Conservation (phyloP, 1,284 basidiomycete genomes). For the Neotropicomus parvogracilis region DNA sequence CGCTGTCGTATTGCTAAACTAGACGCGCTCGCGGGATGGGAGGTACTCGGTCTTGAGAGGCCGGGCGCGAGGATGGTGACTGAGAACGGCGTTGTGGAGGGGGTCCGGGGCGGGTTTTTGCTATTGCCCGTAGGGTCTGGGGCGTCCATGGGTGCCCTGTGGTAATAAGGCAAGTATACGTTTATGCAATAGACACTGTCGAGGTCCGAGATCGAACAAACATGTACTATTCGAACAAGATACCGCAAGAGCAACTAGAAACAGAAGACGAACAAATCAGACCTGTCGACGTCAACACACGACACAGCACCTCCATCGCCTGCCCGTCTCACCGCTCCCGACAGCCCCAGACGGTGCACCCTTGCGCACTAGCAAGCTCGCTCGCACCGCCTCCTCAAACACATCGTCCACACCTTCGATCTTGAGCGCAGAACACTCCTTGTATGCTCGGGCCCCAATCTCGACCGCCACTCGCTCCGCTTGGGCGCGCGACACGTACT, state of each 20-base stretch:
- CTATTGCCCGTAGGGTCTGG: conserved; percentile 25
- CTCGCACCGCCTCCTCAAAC: conserved; percentile 91
- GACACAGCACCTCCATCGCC: conserved; percentile 56
- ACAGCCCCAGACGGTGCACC: conserved; percentile 55
- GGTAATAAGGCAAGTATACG: no score
- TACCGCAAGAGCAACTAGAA: neutral
- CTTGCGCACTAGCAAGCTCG: conserved; percentile 90
- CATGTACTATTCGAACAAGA: no score
- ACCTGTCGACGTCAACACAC: conserved; percentile 42
- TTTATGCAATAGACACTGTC: no score
- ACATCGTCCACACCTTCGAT: conserved; percentile 95
- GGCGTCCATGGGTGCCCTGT: conserved; percentile 20
- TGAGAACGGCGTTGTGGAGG: conserved; percentile 17
- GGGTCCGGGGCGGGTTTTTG: conserved; percentile 5
- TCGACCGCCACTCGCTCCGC: conserved; percentile 74
- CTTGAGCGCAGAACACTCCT: conserved; percentile 88
- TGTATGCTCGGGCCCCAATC: conserved; percentile 88
- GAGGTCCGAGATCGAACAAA: no score
- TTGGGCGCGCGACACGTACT: conserved; percentile 68
- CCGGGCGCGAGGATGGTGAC: conserved; percentile 3
- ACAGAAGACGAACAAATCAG: conserved; percentile 1
- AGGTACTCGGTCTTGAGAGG: conserved; percentile 14
- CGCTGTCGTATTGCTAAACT: no score
- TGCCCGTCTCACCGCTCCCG: conserved; percentile 38
- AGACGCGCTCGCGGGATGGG: conserved; percentile 17